phyloP scores from a whole-genome alignment of 2,329 filamentous ascomycete genomes.

The Claviceps quebecensis region DNA sequence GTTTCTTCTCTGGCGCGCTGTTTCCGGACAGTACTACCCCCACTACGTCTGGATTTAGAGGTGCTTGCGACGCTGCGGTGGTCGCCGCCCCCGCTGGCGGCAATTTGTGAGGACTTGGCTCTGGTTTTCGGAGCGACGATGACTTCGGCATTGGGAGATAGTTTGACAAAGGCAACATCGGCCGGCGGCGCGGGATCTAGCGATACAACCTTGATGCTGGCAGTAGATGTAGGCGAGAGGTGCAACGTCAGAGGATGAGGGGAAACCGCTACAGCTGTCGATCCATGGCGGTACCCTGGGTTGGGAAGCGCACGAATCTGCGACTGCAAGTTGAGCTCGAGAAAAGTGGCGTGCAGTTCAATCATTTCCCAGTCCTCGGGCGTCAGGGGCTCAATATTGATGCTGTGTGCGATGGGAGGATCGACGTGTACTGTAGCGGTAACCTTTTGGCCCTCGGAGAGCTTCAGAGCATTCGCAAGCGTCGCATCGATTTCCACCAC shows the following conservation, averaged over 20 bases:
- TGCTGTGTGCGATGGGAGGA: slow-evolving; percentile 78
- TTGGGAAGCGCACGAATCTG: slow-evolving; percentile 92
- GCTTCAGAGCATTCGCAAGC: slow-evolving; percentile 61
- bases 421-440: slow-evolving; percentile 64
- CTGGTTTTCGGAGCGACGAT: slow-evolving; percentile 92
- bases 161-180: slow-evolving; percentile 71
- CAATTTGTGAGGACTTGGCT: slow-evolving; percentile 45
- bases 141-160: slow-evolving; percentile 87
- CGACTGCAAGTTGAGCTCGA: slow-evolving; percentile 83
- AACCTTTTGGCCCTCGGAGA: slow-evolving; percentile 72
- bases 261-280: slow-evolving; percentile 35
- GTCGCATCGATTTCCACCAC: slow-evolving; percentile 79
- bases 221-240: slow-evolving; percentile 87
- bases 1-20: slow-evolving; percentile 47
- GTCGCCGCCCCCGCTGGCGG: slow-evolving; percentile 36
- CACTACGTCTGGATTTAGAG: slow-evolving; percentile 66
- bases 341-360: slow-evolving; percentile 86
- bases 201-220: slow-evolving; percentile 75
- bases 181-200: slow-evolving; percentile 60
- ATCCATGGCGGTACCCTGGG: slow-evolving; percentile 46
- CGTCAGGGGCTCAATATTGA: slow-evolving; percentile 92
- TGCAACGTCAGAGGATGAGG: slow-evolving; percentile 80
- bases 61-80: slow-evolving; percentile 68
- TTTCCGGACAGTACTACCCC: slow-evolving; percentile 54
- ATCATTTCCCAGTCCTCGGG: slow-evolving; percentile 98